phyloP scores from a whole-genome alignment of 2,329 filamentous ascomycete genomes.

The Alternaria alternata region DNA sequence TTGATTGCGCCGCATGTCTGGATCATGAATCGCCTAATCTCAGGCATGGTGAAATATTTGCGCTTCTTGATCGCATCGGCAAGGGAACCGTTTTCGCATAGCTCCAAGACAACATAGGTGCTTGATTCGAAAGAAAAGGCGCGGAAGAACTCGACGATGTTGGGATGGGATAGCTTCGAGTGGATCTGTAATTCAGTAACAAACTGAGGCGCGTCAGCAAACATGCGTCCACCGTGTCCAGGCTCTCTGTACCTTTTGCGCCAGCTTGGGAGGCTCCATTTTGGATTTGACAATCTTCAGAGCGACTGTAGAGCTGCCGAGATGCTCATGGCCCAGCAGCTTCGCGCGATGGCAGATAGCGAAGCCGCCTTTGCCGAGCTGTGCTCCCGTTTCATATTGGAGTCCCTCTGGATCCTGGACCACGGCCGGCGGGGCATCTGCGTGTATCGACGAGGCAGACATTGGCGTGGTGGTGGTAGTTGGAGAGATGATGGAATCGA shows the following conservation, averaged over 20 bases:
- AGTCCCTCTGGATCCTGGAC: slow-evolving; percentile 75
- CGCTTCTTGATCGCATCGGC: slow-evolving; percentile 98
- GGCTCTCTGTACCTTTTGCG: slow-evolving; percentile 73
- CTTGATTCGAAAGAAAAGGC: slow-evolving; percentile 89
- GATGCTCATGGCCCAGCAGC: slow-evolving; percentile 61
- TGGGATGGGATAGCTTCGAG: slow-evolving; percentile 95
- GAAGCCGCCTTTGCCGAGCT: slow-evolving; percentile 83
- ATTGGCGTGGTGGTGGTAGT: slow-evolving; percentile 42
- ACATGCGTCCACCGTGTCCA: neutral
- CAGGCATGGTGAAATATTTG: slow-evolving; percentile 88
- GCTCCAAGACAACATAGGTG: slow-evolving; percentile 92
- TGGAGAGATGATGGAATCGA: slow-evolving; percentile 35
- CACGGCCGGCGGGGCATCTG: slow-evolving; percentile 61
- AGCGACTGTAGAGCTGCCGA: slow-evolving; percentile 73
- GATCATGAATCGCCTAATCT: slow-evolving; percentile 91
- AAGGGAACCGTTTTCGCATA: slow-evolving; percentile 93
- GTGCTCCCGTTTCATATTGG: slow-evolving; percentile 75
- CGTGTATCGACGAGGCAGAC: slow-evolving; percentile 58
- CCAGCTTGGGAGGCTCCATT: slow-evolving; percentile 80
- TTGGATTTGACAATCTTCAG: slow-evolving; percentile 85
- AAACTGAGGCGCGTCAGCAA: slow-evolving; percentile 60
- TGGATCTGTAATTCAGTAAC: slow-evolving; percentile 93
- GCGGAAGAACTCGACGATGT: slow-evolving; percentile 93
- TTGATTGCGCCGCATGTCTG: slow-evolving; percentile 97
- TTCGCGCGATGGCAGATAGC: slow-evolving; percentile 81